phyloP scores from a whole-genome alignment of 805 yeast species.

The Cephaloascus fragrans region DNA sequence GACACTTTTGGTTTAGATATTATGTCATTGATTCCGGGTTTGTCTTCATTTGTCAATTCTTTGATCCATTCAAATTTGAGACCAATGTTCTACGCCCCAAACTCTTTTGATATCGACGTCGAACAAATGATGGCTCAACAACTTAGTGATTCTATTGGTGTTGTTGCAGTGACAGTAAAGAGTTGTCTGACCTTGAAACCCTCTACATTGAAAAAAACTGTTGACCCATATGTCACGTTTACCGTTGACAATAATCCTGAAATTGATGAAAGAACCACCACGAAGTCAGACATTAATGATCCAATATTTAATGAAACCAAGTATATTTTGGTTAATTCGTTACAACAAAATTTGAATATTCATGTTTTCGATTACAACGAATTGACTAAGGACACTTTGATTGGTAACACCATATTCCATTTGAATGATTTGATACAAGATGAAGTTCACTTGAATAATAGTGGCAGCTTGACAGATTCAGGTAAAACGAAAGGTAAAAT shows the following conservation, averaged over 20 bases:
- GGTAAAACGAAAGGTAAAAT: slow-evolving; percentile 51
- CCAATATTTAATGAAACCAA: slow-evolving; percentile 65
- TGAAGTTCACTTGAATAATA: slow-evolving; percentile 29
- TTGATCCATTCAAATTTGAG: slow-evolving; percentile 62
- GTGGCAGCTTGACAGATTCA: slow-evolving; percentile 33
- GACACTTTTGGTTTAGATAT: slow-evolving; percentile 80
- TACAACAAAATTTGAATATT: slow-evolving; percentile 48
- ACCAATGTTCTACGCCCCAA: slow-evolving; percentile 78
- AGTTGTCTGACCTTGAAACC: slow-evolving; percentile 40
- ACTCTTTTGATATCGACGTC: slow-evolving; percentile 65
- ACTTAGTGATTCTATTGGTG: slow-evolving; percentile 61
- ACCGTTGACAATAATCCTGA: slow-evolving; percentile 26
- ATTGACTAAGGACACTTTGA: slow-evolving; percentile 42
- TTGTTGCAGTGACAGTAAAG: slow-evolving; percentile 51
- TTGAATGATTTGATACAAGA: slow-evolving; percentile 52
- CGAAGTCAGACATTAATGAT: slow-evolving; percentile 42
- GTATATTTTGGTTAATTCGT: slow-evolving; percentile 43
- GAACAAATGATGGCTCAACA: slow-evolving; percentile 59
- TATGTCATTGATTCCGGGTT: slow-evolving; percentile 78
- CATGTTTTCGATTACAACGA: slow-evolving; percentile 47
- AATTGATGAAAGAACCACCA: slow-evolving; percentile 43
- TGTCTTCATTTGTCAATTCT: slow-evolving; percentile 59
- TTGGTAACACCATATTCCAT: slow-evolving; percentile 41
- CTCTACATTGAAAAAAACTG: slow-evolving; percentile 25
- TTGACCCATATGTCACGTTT: slow-evolving; percentile 49